Percentiles rank a stretch among this genome's conserved stretches.
phyloP scores from a whole-genome alignment of 2,329 filamentous ascomycete species.

The Fusarium sacchari region DNA sequence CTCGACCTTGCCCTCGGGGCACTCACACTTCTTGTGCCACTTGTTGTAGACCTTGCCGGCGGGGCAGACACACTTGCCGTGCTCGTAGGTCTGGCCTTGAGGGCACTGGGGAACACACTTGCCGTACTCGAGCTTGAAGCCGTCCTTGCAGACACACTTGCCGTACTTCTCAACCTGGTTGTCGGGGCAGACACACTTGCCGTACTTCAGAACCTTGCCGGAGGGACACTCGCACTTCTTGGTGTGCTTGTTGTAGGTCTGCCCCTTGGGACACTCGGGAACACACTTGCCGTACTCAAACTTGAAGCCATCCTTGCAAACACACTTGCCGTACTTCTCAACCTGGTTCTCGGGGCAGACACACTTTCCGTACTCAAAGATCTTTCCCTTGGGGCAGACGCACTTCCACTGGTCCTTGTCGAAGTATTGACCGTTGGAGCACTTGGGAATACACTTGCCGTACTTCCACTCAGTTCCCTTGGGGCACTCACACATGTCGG shows the following conservation, averaged over 20 bases:
- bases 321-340: constrained; percentile 1
- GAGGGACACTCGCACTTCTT: constrained; percentile 17
- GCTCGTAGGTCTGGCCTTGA: background rate
- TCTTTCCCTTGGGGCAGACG: constrained; percentile 26
- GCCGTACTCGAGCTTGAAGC: constrained; percentile 8
- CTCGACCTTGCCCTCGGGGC: constrained; percentile 13
- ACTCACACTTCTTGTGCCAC: constrained; percentile 18
- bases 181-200: constrained; percentile 11
- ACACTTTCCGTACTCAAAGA: constrained; percentile 18
- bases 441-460: constrained; percentile 16
- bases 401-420: constrained; percentile 7
- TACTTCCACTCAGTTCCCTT: constrained; percentile 14
- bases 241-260: background rate
- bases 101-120: constrained; percentile 20
- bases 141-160: constrained; percentile 12
- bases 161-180: background rate
- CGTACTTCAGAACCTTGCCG: constrained; percentile 5
- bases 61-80: constrained; percentile 24
- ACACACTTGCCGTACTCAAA: constrained; percentile 20
- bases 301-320: constrained; percentile 9
- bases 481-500: constrained; percentile 10
- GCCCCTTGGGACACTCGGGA: constrained; percentile 2
- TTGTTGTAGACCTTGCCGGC: constrained; percentile 9
- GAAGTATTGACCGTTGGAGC: constrained; percentile 1
- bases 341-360: constrained; percentile 6